Base-by-base conservation (phyloP, 805 yeast genomes). In the Saccharomycopsis sp. region DNA sequence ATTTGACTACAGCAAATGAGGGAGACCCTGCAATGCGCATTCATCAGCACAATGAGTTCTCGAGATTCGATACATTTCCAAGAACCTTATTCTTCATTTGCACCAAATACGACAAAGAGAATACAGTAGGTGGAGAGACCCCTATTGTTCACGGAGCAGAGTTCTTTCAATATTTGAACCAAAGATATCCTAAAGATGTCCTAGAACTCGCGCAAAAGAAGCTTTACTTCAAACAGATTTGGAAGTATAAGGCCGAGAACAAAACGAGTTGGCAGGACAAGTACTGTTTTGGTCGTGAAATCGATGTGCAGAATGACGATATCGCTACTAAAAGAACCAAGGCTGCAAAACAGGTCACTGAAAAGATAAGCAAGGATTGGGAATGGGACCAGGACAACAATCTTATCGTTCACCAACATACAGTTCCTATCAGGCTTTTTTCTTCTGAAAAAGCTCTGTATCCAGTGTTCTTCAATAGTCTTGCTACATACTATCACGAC, bases 111-210 rank as follows among this genome's bases (percentile, higher is more conserved):
- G 48, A 44, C 8, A 44, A 44, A 7, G 59, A 51, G 8, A 57
- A 58, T 15, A 68, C 66, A 2, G 58, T 57, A 44, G 73, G 72
- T 14, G 75, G 75, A 21, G 71, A 65, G 41, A 71, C 74, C 18
- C 74, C 75, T 16, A 59, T 71, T 8, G 70, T 63, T 9, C 73
- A 71, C 57, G 72, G 71, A 5, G 70, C 67, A 4, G 74, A 71
- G 51, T 55, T 68, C 3, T 71, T 67, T 56, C 61, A 68, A 1
- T 51, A 37, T 2, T 44, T 70, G 15, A 40, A 60, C 4, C 51
- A 61, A 20, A 54, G 58, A 24, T 56, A 54, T 5, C 73, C 73
- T 0, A 65, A 65, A 12, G 59, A 65, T 21, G 47, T 67, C 15
- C 48, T 62, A 16, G 63, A 65, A 14, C 54, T 72, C 15, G 61